These are phyloP conservation scores for Xanthoceras sorbifolium DNA, from an alignment of 345 rosid species.

Conservation along the genomic window DNA sequence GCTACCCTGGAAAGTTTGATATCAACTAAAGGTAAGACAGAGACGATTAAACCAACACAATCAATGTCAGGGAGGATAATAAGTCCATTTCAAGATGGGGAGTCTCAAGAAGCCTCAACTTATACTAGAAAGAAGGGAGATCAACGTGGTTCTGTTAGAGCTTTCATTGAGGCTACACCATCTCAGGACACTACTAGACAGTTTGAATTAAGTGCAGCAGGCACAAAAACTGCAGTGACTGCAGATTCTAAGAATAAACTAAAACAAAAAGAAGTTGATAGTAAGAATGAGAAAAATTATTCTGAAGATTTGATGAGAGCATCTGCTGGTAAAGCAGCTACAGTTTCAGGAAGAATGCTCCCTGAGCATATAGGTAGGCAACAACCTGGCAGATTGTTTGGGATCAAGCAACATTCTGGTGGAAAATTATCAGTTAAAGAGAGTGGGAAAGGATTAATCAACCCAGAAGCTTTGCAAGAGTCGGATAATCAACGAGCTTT, in stretches of 20 bases:
- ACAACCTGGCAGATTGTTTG: constrained; percentile 27
- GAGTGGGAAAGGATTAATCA: constrained; percentile 29
- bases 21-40: constrained; percentile 19
- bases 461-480: constrained; percentile 26
- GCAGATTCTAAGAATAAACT: constrained; percentile 23
- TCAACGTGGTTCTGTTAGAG: constrained; percentile 12
- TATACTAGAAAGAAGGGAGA: constrained; percentile 14
- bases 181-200: constrained; percentile 11
- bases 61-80: constrained; percentile 14
- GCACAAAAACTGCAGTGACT: constrained; percentile 5
- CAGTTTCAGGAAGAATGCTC: constrained; percentile 31
- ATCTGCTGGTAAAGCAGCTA: constrained; percentile 29
- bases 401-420: constrained; percentile 30
- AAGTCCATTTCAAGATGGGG: constrained; percentile 17
- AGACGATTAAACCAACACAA: constrained; percentile 13
- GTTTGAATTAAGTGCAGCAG: constrained; percentile 12
- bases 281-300: constrained; percentile 22
- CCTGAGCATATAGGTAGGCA: constrained; percentile 24
- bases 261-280: constrained; percentile 16
- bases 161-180: constrained; percentile 13
- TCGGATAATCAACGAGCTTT: constrained; percentile 28
- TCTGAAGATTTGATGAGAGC: constrained; percentile 24
- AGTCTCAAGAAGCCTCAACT: constrained; percentile 12
- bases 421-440: constrained; percentile 21
- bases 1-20: constrained; percentile 19